A percentile compares a stretch with the other conserved stretches of the same genome.
phyloP scores from a whole-genome alignment of 2,329 filamentous ascomycete genomes.

The Fusarium oligoseptatum region DNA sequence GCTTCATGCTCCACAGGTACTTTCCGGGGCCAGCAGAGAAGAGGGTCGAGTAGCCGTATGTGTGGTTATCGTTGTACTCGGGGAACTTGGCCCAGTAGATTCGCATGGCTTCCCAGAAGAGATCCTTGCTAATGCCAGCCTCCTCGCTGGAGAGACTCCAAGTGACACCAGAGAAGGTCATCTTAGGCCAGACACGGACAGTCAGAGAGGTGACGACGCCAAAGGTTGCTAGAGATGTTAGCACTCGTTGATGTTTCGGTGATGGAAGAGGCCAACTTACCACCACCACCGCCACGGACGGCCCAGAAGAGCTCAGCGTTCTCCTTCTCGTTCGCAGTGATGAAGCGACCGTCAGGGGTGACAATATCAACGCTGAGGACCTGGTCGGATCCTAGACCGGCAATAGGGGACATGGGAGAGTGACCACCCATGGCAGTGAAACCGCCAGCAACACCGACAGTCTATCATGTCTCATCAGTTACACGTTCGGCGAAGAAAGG shows the following conservation, averaged over 20 bases:
- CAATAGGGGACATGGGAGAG: constrained; percentile 59
- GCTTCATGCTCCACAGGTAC: constrained; percentile 48
- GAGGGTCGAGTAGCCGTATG: constrained; percentile 47
- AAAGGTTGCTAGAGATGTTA: constrained; percentile 55
- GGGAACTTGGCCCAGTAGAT: constrained; percentile 51
- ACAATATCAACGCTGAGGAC: constrained; percentile 64
- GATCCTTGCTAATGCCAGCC: constrained; percentile 45
- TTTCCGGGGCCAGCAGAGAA: constrained; percentile 32
- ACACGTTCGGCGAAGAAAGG: not conserved
- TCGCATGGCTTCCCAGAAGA: constrained; percentile 51
- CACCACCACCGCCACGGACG: constrained; percentile 58
- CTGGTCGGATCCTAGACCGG: constrained; percentile 61
- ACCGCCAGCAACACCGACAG: constrained; percentile 47
- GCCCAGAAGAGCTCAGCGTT: constrained; percentile 65
- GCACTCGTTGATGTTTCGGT: not conserved
- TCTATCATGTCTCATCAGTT: constrained; percentile 26
- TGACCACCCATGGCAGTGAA: constrained; percentile 60
- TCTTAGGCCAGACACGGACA: constrained; percentile 51
- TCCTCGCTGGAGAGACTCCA: constrained; percentile 53
- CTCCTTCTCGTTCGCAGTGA: constrained; percentile 56
- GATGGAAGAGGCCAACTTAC: not conserved
- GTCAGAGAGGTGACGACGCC: constrained; percentile 57
- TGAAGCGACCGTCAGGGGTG: constrained; percentile 57
- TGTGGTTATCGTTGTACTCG: constrained; percentile 46
- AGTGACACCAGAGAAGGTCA: constrained; percentile 48